phyloP scores from a whole-genome alignment of 352 stramenopile genomes.

The Globisporangium okanoganense region DNA sequence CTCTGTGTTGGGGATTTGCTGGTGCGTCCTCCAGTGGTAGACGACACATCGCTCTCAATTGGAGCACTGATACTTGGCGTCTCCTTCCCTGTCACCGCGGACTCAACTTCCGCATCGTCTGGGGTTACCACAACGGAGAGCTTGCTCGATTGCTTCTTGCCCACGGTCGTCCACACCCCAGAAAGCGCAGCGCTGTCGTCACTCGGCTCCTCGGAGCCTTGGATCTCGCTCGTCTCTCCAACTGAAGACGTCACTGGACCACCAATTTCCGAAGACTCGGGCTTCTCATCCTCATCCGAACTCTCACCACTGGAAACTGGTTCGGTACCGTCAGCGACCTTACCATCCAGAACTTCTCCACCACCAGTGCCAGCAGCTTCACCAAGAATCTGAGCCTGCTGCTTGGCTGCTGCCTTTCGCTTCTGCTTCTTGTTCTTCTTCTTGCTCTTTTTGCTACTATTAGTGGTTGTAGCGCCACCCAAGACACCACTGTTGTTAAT shows the following conservation, averaged over 20 bases:
- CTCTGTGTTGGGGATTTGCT: slow-evolving; percentile 8
- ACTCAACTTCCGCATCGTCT: background rate
- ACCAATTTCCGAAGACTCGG: background rate
- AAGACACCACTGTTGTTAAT: background rate
- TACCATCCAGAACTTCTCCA: background rate
- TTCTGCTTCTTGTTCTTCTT: slow-evolving; percentile 79
- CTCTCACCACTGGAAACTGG: slow-evolving; percentile 15
- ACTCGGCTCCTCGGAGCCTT: background rate
- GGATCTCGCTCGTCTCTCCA: background rate
- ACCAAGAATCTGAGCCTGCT: slow-evolving; percentile 18
- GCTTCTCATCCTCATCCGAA: slow-evolving; percentile 11
- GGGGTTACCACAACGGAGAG: slow-evolving; percentile 10
- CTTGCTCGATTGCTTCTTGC: slow-evolving; percentile 52
- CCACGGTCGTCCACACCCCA: slow-evolving; percentile 68
- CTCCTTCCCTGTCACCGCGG: background rate
- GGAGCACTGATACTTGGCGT: background rate
- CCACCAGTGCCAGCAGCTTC: background rate
- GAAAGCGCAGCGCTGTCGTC: slow-evolving; percentile 11
- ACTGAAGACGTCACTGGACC: background rate
- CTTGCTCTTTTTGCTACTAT: slow-evolving; percentile 46
- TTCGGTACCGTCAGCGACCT: background rate
- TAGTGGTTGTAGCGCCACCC: background rate
- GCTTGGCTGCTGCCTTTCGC: slow-evolving; percentile 31
- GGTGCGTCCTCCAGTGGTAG: background rate
- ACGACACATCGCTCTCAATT: background rate